Evolutionary conservation across 176 grass and related monocot species (phyloP).

Genomic region (Thinopyrum elongatum): DNA sequence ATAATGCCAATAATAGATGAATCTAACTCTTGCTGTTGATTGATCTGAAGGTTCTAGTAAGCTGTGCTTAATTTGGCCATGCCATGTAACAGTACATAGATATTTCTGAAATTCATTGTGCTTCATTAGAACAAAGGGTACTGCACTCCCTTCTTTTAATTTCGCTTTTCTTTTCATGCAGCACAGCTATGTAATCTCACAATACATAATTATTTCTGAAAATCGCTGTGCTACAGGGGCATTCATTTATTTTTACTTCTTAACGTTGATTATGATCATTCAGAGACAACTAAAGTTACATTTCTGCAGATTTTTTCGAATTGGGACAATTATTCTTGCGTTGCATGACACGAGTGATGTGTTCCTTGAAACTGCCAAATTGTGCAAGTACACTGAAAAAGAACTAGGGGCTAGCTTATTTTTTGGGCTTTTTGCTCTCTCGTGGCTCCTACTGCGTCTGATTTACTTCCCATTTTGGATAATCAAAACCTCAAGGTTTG

Average conservation of each 20-base stretch:
- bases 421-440: conserved; percentile 92
- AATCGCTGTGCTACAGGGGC: conserved; percentile 11
- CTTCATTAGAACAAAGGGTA: conserved; percentile 7
- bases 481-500: conserved; percentile 91
- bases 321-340: conserved; percentile 87
- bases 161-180: background rate
- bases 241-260: background rate
- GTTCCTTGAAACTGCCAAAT: conserved; percentile 91
- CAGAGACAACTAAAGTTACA: background rate
- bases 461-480: conserved; percentile 99
- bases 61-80: conserved; percentile 18
- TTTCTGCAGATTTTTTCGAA: conserved; percentile 81
- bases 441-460: conserved; percentile 82
- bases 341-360: conserved; percentile 95
- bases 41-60: conserved; percentile 12
- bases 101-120: conserved; percentile 1
- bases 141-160: conserved; percentile 1
- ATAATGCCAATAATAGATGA: background rate
- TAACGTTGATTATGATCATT: conserved; percentile 22
- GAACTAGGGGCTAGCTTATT: conserved; percentile 82
- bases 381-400: conserved; percentile 96
- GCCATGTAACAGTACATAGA: conserved; percentile 1
- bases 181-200: background rate
- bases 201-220: background rate
- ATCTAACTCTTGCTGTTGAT: background rate